Evolutionary conservation across 345 rosid species (phyloP).

Genomic region (Citrus cavaleriei): DNA sequence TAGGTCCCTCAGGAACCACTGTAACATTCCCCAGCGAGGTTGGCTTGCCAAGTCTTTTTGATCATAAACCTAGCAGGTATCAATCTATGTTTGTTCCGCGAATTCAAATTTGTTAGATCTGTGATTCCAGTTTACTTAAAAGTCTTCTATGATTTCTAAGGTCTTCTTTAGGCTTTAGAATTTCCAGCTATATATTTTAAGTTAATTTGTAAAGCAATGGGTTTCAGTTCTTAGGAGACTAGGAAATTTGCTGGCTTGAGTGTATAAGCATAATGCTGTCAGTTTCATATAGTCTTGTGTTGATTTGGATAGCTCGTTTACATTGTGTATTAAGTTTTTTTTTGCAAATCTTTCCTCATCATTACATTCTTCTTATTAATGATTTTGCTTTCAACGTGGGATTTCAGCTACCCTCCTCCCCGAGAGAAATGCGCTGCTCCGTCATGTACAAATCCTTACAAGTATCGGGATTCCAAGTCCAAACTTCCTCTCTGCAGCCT

Average conservation of each 20-base stretch:
- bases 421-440: constrained; percentile 55
- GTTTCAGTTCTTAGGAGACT: neutral
- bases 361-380: neutral
- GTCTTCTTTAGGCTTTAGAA: neutral
- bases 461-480: constrained; percentile 51
- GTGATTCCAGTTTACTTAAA: neutral
- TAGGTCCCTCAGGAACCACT: constrained; percentile 44
- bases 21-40: constrained; percentile 47
- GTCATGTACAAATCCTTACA: constrained; percentile 48
- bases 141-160: neutral
- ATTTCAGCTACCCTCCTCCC: constrained; percentile 49
- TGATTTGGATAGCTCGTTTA: neutral
- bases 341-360: neutral
- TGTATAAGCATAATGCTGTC: neutral
- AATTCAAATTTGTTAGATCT: neutral
- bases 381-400: neutral
- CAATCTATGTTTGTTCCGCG: neutral
- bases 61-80: constrained; percentile 33
- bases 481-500: constrained; percentile 57
- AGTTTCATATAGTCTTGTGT: neutral
- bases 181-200: neutral
- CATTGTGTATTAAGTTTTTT: neutral
- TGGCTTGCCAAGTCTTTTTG: constrained; percentile 49
- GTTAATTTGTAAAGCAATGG: neutral
- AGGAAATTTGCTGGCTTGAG: neutral